Percentiles rank a stretch among this genome's conserved stretches.
Evolutionary conservation across 805 yeast genomes (phyloP).

Genomic region (Pichia sporocuriosa): DNA sequence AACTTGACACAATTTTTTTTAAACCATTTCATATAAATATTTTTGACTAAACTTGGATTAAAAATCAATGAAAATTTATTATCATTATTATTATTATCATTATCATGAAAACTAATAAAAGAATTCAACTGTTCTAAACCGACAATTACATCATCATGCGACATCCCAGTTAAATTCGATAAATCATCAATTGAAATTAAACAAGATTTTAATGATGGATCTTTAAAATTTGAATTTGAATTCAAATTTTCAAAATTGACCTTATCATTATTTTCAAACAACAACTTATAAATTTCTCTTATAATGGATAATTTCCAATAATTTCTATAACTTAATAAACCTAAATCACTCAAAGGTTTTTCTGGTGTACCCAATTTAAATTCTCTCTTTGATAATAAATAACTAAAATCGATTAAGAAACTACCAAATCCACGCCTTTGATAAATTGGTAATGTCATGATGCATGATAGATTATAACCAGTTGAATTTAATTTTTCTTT

Average conservation of each 20-base stretch:
- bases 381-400: constrained; percentile 68
- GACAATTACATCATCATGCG: constrained; percentile 75
- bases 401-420: constrained; percentile 83
- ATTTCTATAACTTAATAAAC: constrained; percentile 75
- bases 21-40: constrained; percentile 44
- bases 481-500: constrained; percentile 75
- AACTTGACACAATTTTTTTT: constrained; percentile 45
- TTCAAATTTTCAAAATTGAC: too few species aligned
- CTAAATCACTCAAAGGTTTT: constrained; percentile 84
- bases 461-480: constrained; percentile 82
- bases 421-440: constrained; percentile 89
- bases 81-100: constrained; percentile 33
- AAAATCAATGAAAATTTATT: constrained; percentile 48
- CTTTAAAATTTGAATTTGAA: not conserved
- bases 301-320: constrained; percentile 77
- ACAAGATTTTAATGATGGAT: constrained; percentile 5
- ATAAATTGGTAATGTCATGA: constrained; percentile 78
- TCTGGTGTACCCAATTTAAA: constrained; percentile 88
- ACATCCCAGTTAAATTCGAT: constrained; percentile 75
- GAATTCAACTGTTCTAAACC: constrained; percentile 75
- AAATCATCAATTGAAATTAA: constrained; percentile 51
- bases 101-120: constrained; percentile 39
- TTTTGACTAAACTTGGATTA: constrained; percentile 37
- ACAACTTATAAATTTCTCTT: constrained; percentile 31
- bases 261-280: constrained; percentile 10